These are phyloP conservation scores for Acacia crassicarpa DNA, from an alignment of 306 rosid genomes.

Conservation along the genomic window DNA sequence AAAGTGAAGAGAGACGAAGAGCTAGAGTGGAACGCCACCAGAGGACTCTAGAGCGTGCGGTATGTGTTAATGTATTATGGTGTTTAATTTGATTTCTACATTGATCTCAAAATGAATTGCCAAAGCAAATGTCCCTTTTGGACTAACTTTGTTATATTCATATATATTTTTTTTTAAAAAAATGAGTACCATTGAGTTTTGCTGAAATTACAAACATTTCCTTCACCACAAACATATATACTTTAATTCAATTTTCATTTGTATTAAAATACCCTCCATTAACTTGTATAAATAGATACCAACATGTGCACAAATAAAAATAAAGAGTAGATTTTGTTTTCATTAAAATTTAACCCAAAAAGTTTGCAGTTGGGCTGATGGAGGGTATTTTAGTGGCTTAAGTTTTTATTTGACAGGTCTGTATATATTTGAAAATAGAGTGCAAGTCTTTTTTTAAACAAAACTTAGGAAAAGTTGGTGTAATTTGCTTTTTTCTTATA, in stretches of 20 bases:
- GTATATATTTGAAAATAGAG: neutral
- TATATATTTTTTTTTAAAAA: neutral
- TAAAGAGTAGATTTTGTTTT: neutral
- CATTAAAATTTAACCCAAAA: neutral
- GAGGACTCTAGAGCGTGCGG: constrained; percentile 85
- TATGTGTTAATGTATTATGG: constrained; percentile 44
- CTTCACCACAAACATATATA: neutral
- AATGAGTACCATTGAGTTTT: neutral
- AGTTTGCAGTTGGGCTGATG: neutral
- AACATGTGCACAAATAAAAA: neutral
- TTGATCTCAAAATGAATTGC: constrained; percentile 15
- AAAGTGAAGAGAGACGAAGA: constrained; percentile 88
- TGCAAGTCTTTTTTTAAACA: neutral
- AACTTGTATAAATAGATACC: neutral
- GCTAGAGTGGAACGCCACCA: constrained; percentile 95
- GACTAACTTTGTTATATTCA: neutral
- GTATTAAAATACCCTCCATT: neutral
- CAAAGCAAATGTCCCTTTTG: neutral
- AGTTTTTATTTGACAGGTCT: neutral
- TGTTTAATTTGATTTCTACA: constrained; percentile 21
- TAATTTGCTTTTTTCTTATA: neutral
- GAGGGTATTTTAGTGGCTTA: neutral
- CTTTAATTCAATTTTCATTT: neutral
- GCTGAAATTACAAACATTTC: neutral
- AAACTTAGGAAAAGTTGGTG: neutral